Evolutionary conservation across 148 eudicot species (phyloP).

Genomic region (Rhododendron williamsianum): DNA sequence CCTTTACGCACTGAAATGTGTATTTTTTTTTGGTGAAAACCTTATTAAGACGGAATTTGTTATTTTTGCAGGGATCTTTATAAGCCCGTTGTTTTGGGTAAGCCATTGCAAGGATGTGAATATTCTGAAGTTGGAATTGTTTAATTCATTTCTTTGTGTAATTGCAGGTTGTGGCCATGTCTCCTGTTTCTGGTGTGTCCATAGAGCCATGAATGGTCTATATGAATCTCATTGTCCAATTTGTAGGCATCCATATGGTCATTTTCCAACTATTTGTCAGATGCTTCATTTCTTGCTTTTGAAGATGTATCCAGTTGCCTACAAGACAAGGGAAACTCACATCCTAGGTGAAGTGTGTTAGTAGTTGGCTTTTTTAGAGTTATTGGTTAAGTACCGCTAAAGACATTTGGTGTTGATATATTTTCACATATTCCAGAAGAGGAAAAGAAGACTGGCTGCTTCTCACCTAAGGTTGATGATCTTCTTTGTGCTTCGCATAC

Average conservation of each 20-base stretch:
- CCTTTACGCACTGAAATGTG: too few relatives aligned
- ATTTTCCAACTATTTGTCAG: constrained; percentile 71
- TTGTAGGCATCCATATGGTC: constrained; percentile 62
- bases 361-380: constrained; percentile 1
- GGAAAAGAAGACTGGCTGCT: constrained; percentile 32
- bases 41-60: not conserved
- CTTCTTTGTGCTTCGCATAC: constrained; percentile 11
- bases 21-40: too few relatives aligned
- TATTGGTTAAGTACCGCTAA: not conserved
- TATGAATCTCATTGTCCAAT: constrained; percentile 66
- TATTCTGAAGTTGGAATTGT: not conserved
- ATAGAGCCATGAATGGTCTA: constrained; percentile 43
- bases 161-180: constrained; percentile 78
- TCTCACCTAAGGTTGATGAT: constrained; percentile 54
- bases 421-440: constrained; percentile 40
- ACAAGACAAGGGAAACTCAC: constrained; percentile 60
- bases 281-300: constrained; percentile 57
- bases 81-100: constrained; percentile 73
- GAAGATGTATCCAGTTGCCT: constrained; percentile 67
- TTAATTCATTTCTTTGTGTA: not conserved
- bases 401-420: not conserved
- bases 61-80: constrained; percentile 60
- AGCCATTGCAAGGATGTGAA: not conserved
- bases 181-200: constrained; percentile 87
- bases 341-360: constrained; percentile 44